A percentile compares a stretch with the other conserved stretches of the same genome.
Evolutionary conservation across 2,329 filamentous ascomycete species (phyloP).

Genomic region (Gnomoniopsis smithogilvyi): DNA sequence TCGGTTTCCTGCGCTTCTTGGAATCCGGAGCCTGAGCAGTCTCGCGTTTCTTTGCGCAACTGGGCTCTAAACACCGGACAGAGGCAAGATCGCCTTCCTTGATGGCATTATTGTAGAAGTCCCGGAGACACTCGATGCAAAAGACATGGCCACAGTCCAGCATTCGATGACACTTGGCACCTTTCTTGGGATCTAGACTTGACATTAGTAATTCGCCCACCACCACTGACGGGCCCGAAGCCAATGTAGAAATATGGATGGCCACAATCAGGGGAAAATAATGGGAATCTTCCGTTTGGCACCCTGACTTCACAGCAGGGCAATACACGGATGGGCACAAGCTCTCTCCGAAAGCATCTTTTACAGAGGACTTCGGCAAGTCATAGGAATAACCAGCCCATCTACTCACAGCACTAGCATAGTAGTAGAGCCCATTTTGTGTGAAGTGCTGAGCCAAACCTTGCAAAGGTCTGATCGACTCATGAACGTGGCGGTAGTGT

Average conservation of each 20-base stretch:
- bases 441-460: too few relatives aligned
- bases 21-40: constrained; percentile 27
- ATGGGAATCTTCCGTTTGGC: too few relatives aligned
- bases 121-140: constrained; percentile 79
- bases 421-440: too few relatives aligned
- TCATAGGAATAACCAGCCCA: too few relatives aligned
- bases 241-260: neutral
- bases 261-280: too few relatives aligned
- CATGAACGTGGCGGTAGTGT: neutral
- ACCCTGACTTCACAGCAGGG: too few relatives aligned
- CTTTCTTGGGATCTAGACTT: constrained; percentile 78
- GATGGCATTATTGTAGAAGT: constrained; percentile 88
- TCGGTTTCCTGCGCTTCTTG: constrained; percentile 55
- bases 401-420: too few relatives aligned
- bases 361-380: too few relatives aligned
- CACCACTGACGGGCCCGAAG: too few relatives aligned
- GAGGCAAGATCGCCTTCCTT: constrained; percentile 75
- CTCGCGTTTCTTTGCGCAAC: constrained; percentile 66
- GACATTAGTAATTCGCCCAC: constrained; percentile 20
- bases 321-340: too few relatives aligned
- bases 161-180: constrained; percentile 75
- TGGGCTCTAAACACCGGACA: constrained; percentile 76
- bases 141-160: constrained; percentile 87
- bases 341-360: too few relatives aligned
- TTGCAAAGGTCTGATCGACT: neutral